Evolutionary conservation across 2,329 filamentous ascomycete genomes (phyloP).

Genomic region (Polychaeton citri): DNA sequence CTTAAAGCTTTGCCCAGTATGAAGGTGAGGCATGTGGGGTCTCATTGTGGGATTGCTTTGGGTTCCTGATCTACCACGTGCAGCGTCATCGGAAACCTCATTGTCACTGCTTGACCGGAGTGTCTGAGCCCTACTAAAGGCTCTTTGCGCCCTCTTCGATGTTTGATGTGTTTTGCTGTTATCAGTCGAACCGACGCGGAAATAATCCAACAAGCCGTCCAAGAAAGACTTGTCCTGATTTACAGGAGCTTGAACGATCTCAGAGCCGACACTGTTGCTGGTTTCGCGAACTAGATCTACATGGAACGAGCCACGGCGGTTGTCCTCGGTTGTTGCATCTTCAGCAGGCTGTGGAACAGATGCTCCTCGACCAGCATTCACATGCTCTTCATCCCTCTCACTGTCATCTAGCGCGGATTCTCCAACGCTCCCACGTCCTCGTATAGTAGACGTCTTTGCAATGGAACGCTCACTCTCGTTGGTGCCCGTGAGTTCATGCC

Average conservation of each 20-base stretch:
- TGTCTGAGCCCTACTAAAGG: conserved; percentile 54
- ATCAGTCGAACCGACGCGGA: conserved; percentile 52
- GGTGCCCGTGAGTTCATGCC: conserved; percentile 73
- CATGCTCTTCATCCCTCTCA: conserved; percentile 15
- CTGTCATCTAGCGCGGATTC: conserved; percentile 5
- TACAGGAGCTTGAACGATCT: conserved; percentile 3
- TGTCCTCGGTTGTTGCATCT: conserved; percentile 53
- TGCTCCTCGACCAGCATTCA: conserved; percentile 14
- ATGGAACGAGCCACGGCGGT: conserved; percentile 7
- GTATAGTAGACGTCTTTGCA: conserved; percentile 3
- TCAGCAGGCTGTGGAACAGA: conserved; percentile 58
- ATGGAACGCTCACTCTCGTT: conserved; percentile 37
- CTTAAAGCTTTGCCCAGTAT: conserved; percentile 7
- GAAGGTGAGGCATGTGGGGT: conserved; percentile 11
- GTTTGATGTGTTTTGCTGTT: conserved; percentile 46
- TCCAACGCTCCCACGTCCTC: neutral
- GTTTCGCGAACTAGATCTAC: neutral
- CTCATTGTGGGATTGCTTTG: conserved; percentile 19
- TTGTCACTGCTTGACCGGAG: conserved; percentile 32
- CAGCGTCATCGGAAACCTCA: conserved; percentile 14
- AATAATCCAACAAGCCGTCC: conserved; percentile 55
- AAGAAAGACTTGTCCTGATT: conserved; percentile 26
- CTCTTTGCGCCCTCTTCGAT: conserved; percentile 20
- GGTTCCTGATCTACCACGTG: conserved; percentile 8
- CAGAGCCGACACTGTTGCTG: neutral